Percentiles rank a stretch among this genome's conserved stretches.
Evolutionary conservation across 352 stramenopile genomes (phyloP).

Genomic region (Globisporangium barbulae): DNA sequence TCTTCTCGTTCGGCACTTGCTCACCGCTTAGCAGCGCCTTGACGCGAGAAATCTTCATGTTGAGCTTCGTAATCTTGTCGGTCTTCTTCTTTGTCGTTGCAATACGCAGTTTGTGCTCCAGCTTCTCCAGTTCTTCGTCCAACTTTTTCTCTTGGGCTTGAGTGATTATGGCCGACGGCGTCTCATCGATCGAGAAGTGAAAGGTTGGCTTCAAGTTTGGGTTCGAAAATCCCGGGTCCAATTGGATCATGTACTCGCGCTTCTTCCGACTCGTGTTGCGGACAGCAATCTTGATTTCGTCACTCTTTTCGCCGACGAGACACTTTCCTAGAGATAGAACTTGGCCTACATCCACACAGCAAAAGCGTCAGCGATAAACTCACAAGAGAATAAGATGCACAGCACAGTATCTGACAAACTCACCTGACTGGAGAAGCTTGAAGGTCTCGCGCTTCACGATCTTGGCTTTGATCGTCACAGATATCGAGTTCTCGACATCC

Average conservation of each 20-base stretch:
- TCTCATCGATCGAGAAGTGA: constrained; percentile 81
- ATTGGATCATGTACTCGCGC: constrained; percentile 85
- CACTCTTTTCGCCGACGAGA: constrained; percentile 78
- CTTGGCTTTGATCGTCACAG: constrained; percentile 87
- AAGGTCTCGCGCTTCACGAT: constrained; percentile 89
- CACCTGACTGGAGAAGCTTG: constrained; percentile 86
- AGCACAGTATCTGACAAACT: constrained; percentile 4
- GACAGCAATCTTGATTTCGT: constrained; percentile 81
- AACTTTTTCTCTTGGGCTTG: constrained; percentile 89
- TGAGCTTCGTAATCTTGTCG: constrained; percentile 86
- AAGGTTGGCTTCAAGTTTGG: constrained; percentile 70
- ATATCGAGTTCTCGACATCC: constrained; percentile 84
- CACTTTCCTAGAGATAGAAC: constrained; percentile 82
- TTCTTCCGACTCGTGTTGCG: constrained; percentile 88
- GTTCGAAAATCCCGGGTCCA: constrained; percentile 70
- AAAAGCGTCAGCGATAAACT: background rate
- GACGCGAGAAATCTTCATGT: constrained; percentile 77
- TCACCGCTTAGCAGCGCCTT: constrained; percentile 79
- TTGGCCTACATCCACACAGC: constrained; percentile 41
- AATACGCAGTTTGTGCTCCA: constrained; percentile 89
- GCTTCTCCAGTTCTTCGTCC: constrained; percentile 87
- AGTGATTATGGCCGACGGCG: constrained; percentile 78
- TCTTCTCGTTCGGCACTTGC: constrained; percentile 59
- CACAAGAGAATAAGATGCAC: background rate
- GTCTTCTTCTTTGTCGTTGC: constrained; percentile 88